Evolutionary conservation across 495 filamentous ascomycete genomes (phyloP).

Genomic region (Trichoderma gamsii): DNA sequence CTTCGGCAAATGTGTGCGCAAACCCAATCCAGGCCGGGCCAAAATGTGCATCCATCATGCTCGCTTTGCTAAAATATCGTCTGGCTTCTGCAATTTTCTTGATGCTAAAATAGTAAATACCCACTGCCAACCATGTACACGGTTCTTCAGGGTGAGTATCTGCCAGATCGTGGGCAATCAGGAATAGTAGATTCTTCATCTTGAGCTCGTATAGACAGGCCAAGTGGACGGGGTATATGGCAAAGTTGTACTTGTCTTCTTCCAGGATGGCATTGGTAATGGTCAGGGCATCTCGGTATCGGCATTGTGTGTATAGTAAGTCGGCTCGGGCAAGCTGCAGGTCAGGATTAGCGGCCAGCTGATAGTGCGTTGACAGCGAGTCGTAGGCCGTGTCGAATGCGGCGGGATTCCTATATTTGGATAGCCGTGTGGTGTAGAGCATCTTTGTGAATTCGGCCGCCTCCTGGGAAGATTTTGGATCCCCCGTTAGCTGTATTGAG

Average conservation of each 20-base stretch:
- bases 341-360: slow-evolving; percentile 79
- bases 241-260: slow-evolving; percentile 80
- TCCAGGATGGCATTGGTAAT: slow-evolving; percentile 78
- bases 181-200: slow-evolving; percentile 80
- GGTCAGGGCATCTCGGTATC: slow-evolving; percentile 76
- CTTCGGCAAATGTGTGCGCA: slow-evolving; percentile 99
- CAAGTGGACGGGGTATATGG: slow-evolving; percentile 82
- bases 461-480: slow-evolving; percentile 63
- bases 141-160: slow-evolving; percentile 88
- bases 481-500: slow-evolving; percentile 44
- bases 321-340: slow-evolving; percentile 89
- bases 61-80: slow-evolving; percentile 93
- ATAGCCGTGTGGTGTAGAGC: slow-evolving; percentile 94
- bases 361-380: slow-evolving; percentile 87
- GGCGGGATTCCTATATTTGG: slow-evolving; percentile 85
- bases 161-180: slow-evolving; percentile 89
- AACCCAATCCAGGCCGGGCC: slow-evolving; percentile 99
- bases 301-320: slow-evolving; percentile 89
- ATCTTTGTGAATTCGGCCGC: slow-evolving; percentile 89
- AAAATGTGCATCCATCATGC: slow-evolving; percentile 95
- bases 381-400: slow-evolving; percentile 84
- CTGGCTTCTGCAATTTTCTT: slow-evolving; percentile 87
- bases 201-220: slow-evolving; percentile 86
- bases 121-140: slow-evolving; percentile 87
- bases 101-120: slow-evolving; percentile 88